phyloP scores from a whole-genome alignment of 2,329 filamentous ascomycete species.

The Alternaria sp. region DNA sequence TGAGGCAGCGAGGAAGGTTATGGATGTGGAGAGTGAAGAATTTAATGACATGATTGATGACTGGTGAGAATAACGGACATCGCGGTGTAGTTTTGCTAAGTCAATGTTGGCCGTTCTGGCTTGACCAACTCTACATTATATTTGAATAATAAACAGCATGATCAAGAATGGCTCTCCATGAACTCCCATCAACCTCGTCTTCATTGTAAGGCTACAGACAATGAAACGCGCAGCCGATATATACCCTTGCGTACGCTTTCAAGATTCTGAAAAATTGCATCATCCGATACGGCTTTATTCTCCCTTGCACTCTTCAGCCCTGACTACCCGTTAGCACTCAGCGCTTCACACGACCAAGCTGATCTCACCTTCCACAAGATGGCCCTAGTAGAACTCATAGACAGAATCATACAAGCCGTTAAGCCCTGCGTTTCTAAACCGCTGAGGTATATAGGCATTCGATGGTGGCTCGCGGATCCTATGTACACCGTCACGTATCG shows the following conservation, averaged over 20 bases:
- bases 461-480: not conserved
- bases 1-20: conserved; percentile 56
- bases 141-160: not conserved
- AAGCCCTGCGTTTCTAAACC: not conserved
- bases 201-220: not conserved
- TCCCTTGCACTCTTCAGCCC: not conserved
- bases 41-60: conserved; percentile 56
- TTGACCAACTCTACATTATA: not conserved
- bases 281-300: not conserved
- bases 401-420: not conserved
- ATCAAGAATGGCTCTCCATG: not conserved
- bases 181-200: not conserved
- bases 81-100: not conserved
- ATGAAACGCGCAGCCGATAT: not conserved
- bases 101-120: not conserved
- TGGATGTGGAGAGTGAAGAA: conserved; percentile 52
- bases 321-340: not conserved
- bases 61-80: conserved; percentile 37
- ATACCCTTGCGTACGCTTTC: not conserved
- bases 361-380: not conserved
- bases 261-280: not conserved
- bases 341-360: not conserved
- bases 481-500: not conserved
- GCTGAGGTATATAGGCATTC: not conserved
- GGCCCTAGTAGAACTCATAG: not conserved